Percentiles rank a stretch among this genome's conserved stretches.
Conservation (phyloP, 2,329 filamentous ascomycete genomes). For the Fusarium coffeatum region DNA sequence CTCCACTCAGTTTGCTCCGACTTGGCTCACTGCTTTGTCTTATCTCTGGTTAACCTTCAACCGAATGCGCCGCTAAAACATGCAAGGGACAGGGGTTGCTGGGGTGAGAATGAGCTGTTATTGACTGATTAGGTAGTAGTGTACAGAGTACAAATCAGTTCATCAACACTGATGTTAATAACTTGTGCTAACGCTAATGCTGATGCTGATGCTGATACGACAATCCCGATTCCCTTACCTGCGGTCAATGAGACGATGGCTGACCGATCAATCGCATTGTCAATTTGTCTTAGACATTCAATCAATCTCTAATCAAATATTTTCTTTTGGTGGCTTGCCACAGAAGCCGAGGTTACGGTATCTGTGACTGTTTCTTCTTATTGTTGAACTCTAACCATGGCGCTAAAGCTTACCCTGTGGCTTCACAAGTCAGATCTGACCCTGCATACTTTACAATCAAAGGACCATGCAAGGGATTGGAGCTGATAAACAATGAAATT, state of each 20-base stretch:
- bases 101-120: slow-evolving; percentile 1
- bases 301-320: slow-evolving; percentile 14
- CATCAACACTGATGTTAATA: slow-evolving; percentile 1
- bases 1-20: neutral
- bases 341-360: neutral
- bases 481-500: neutral
- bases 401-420: neutral
- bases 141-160: slow-evolving; percentile 10
- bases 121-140: neutral
- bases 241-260: neutral
- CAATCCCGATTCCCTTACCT: slow-evolving; percentile 8
- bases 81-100: slow-evolving; percentile 13
- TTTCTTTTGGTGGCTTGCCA: slow-evolving; percentile 11
- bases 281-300: slow-evolving; percentile 12
- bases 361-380: neutral
- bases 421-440: neutral
- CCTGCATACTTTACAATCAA: neutral
- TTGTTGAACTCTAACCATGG: neutral
- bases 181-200: neutral
- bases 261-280: slow-evolving; percentile 12
- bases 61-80: slow-evolving; percentile 12
- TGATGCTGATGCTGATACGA: neutral
- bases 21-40: neutral
- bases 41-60: slow-evolving; percentile 21
- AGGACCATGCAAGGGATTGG: neutral